phyloP scores from a whole-genome alignment of 2,329 filamentous ascomycete genomes.

The Hypocrella siamensis region DNA sequence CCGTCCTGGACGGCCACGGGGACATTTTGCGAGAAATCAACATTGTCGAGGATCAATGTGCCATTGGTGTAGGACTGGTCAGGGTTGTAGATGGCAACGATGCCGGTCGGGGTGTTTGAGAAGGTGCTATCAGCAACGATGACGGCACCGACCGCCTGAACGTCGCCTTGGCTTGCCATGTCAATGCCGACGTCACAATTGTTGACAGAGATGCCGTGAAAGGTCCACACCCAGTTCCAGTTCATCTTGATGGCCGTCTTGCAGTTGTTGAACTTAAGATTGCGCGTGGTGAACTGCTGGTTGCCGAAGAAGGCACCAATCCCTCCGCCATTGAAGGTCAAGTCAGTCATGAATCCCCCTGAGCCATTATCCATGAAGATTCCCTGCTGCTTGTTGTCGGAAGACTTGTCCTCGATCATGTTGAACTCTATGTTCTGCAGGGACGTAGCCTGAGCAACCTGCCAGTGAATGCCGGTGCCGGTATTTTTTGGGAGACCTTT shows the following conservation, averaged over 20 bases:
- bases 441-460: slow-evolving; percentile 69
- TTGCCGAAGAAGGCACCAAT: slow-evolving; percentile 68
- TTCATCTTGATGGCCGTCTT: slow-evolving; percentile 77
- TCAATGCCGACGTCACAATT: slow-evolving; percentile 63
- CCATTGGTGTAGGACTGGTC: slow-evolving; percentile 54
- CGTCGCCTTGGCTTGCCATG: slow-evolving; percentile 48
- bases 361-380: slow-evolving; percentile 79
- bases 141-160: slow-evolving; percentile 72
- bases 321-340: slow-evolving; percentile 69
- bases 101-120: slow-evolving; percentile 55
- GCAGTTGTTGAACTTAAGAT: slow-evolving; percentile 68
- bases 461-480: slow-evolving; percentile 68
- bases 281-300: slow-evolving; percentile 78
- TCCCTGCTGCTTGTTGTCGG: slow-evolving; percentile 54
- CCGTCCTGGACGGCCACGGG: slow-evolving; percentile 48
- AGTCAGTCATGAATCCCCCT: slow-evolving; percentile 69
- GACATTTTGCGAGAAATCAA: slow-evolving; percentile 59
- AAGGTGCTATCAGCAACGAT: slow-evolving; percentile 70
- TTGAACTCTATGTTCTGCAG: slow-evolving; percentile 71
- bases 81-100: slow-evolving; percentile 53
- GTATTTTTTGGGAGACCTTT: slow-evolving; percentile 43
- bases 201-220: slow-evolving; percentile 62
- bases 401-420: slow-evolving; percentile 52
- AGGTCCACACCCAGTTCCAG: slow-evolving; percentile 82
- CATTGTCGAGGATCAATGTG: slow-evolving; percentile 75